Evolutionary conservation across 1,284 basidiomycete species (phyloP).

Genomic region (Microbotryum intermedium): DNA sequence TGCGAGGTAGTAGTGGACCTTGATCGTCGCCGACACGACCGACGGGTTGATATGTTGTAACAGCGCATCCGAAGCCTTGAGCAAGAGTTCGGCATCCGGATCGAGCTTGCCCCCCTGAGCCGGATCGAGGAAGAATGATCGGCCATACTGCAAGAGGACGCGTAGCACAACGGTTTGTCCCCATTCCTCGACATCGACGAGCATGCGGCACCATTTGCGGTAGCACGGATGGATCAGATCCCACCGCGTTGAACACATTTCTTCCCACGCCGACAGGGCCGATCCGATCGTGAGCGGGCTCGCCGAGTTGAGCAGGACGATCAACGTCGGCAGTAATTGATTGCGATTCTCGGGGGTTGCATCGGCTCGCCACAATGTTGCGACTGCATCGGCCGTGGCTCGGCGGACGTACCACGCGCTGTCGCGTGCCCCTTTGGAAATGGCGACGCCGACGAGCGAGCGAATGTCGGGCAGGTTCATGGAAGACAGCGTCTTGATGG

Average conservation of each 20-base stretch:
- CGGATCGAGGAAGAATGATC: constrained; percentile 73
- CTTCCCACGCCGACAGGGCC: constrained; percentile 73
- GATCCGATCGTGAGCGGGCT: constrained; percentile 83
- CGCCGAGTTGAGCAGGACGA: constrained; percentile 65
- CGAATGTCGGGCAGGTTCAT: constrained; percentile 34
- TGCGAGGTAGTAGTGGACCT: constrained; percentile 64
- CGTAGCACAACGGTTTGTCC: constrained; percentile 75
- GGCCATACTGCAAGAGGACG: constrained; percentile 70
- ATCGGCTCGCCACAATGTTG: constrained; percentile 12
- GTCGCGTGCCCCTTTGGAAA: constrained; percentile 29
- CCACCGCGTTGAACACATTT: constrained; percentile 65
- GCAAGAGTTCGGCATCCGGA: constrained; percentile 56
- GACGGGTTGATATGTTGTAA: constrained; percentile 78
- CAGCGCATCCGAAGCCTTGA: constrained; percentile 63
- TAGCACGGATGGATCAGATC: constrained; percentile 85
- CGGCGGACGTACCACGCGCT: constrained; percentile 35
- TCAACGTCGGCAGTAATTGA: constrained; percentile 61
- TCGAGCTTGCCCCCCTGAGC: constrained; percentile 51
- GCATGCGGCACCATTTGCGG: constrained; percentile 67
- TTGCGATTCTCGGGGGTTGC: constrained; percentile 8
- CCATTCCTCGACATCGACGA: constrained; percentile 94
- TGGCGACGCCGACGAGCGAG: constrained; percentile 33
- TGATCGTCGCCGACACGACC: constrained; percentile 66
- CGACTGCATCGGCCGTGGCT: constrained; percentile 30
- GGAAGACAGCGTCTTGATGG: constrained; percentile 32